Evolutionary conservation across 805 yeast species (phyloP), one percentile per base, ranked within the genome.

Genomic region (Candida sanyiensis): DNA sequence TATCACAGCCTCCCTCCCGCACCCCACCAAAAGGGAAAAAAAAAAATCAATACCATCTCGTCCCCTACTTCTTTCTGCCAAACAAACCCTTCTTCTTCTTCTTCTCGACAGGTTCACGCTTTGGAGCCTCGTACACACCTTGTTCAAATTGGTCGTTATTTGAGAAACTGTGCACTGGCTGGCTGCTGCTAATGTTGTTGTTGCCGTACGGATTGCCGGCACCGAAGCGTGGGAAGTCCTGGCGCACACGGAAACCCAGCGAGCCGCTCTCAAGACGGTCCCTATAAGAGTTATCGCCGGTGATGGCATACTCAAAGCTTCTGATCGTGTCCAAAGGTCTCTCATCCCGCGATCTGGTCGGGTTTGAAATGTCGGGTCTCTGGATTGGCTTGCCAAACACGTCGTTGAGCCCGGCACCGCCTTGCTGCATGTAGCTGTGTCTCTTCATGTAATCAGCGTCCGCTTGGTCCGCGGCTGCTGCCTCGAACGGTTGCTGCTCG

Each of bases 291-390:
- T 72, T 64, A 61, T 93, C 98, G 37, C 96, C 96, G 6, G 96
- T 86, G 47, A 93, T 88, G 27, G 97, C 80, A 57, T 82, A 93
- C 67, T 93, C 97, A 62, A 93, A 93, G 5, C 85, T 72, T 51
- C 97, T 73, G 54, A 93, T 89, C 2, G 99, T 93, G 61, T 94
- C 99, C 53, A 93, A 67, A 4, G 99, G 99, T 54, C 99, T 77
- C 64, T 93, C 99, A 60, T 89, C 90, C 62, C 98, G 76, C 16
- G 83, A 65, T 54, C 99, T 75, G 6, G 96, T 80, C 21, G 99
- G 99, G 58, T 93, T 93, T 27, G 95, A 86, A 50, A 83, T 70
- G 59, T 93, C 99, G 7, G 94, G 84, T 47, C 76, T 77, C 3
- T 57, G 57, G 53, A 93, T 93, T 6, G 81, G 77, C 43, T 75